Evolutionary conservation across 345 rosid species (phyloP).

Genomic region (Bruguiera gymnorhiza): DNA sequence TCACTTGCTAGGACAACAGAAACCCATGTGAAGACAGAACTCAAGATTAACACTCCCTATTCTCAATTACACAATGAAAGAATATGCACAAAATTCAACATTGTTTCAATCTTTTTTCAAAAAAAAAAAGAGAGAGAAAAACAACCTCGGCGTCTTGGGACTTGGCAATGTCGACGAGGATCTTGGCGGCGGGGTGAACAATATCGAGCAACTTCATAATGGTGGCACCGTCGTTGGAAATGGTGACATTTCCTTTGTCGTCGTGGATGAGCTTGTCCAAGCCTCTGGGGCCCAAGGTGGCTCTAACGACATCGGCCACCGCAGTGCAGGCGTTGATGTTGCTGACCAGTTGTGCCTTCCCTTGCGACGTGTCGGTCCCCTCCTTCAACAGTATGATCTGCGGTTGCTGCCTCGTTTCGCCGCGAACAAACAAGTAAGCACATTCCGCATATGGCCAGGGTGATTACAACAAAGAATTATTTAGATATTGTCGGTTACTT

Average conservation of each 20-base stretch:
- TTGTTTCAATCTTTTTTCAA: too few species aligned
- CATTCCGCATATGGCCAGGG: background rate
- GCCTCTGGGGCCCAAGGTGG: conserved; percentile 95
- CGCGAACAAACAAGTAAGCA: background rate
- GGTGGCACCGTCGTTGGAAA: conserved; percentile 73
- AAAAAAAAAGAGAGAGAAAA: conserved; percentile 2
- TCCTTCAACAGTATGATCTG: conserved; percentile 97
- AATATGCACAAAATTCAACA: too few species aligned
- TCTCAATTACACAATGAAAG: too few species aligned
- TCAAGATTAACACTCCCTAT: too few species aligned
- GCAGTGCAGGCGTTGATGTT: conserved; percentile 97
- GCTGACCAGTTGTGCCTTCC: conserved; percentile 89
- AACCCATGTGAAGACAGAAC: too few species aligned
- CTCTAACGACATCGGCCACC: conserved; percentile 79
- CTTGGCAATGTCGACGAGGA: conserved; percentile 98
- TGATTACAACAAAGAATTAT: too few species aligned
- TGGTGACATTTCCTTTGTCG: conserved; percentile 89
- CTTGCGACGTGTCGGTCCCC: conserved; percentile 98
- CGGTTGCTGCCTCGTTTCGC: conserved; percentile 67
- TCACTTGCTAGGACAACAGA: too few species aligned
- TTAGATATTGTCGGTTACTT: too few species aligned
- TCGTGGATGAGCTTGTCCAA: conserved; percentile 99
- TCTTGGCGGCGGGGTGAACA: conserved; percentile 96
- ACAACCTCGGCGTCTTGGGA: conserved; percentile 93
- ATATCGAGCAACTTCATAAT: conserved; percentile 97